Conservation (phyloP, 2,329 filamentous ascomycete genomes). For the Claviceps sp. region DNA sequence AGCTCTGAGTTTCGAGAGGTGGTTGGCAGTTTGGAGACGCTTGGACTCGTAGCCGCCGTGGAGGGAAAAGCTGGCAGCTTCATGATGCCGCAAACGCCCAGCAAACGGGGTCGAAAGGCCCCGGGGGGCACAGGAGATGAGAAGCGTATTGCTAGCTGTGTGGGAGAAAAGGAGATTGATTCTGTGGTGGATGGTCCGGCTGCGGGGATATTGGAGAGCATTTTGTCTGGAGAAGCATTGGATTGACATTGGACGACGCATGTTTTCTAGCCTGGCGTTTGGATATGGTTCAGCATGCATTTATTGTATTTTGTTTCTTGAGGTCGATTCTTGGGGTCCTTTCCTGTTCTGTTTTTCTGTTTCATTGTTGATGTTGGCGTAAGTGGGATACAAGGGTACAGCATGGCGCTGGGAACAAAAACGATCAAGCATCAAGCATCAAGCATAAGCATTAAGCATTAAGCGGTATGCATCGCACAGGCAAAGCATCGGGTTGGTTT, state of each 20-base stretch:
- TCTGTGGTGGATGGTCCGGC: conserved; percentile 52
- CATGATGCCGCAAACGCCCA: conserved; percentile 52
- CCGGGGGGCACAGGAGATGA: conserved; percentile 51
- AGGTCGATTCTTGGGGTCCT: no score
- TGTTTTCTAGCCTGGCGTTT: neutral
- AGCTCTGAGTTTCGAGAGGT: conserved; percentile 92
- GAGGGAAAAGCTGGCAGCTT: conserved; percentile 60
- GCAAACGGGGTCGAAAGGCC: conserved; percentile 49
- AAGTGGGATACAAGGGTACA: neutral
- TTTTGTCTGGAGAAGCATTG: conserved; percentile 47
- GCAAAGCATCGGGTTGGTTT: no score
- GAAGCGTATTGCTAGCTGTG: conserved; percentile 63
- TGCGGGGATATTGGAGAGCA: conserved; percentile 47
- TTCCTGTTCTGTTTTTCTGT: neutral
- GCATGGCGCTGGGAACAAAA: neutral
- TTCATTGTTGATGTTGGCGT: neutral
- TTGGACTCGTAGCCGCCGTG: conserved; percentile 62
- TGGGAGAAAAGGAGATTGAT: conserved; percentile 68
- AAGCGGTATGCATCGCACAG: no score
- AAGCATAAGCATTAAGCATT: no score
- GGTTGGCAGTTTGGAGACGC: conserved; percentile 73
- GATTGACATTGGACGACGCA: conserved; percentile 23
- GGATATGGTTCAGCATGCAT: neutral
- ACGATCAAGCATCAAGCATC: neutral
- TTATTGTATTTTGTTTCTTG: neutral